These are phyloP conservation scores for Sicyos baderoa DNA, from an alignment of 306 rosid genomes.

Conservation along the genomic window DNA sequence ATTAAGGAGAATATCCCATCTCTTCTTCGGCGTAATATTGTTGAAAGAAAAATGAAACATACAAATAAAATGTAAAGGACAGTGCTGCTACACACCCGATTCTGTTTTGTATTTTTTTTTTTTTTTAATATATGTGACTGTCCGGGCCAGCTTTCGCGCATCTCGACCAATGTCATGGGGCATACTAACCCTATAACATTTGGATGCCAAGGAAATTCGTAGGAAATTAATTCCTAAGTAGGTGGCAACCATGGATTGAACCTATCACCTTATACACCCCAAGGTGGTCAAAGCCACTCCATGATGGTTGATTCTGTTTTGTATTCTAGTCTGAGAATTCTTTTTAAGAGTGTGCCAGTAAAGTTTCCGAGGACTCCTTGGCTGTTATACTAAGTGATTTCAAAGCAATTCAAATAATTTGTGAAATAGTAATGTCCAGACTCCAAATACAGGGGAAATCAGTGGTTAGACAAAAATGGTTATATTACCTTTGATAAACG, in stretches of 20 bases:
- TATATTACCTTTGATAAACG: slow-evolving; percentile 53
- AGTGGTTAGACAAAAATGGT: not conserved
- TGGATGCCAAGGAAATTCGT: too few relatives aligned
- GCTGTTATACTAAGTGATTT: not conserved
- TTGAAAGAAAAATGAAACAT: not conserved
- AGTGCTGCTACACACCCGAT: too few relatives aligned
- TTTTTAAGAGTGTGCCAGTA: not conserved
- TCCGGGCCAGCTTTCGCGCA: too few relatives aligned
- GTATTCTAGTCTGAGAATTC: not conserved
- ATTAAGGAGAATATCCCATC: not conserved
- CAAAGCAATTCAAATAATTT: not conserved
- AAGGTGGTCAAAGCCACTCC: too few relatives aligned
- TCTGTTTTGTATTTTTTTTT: too few relatives aligned
- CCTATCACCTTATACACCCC: too few relatives aligned
- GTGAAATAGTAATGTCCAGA: not conserved
- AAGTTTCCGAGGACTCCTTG: not conserved
- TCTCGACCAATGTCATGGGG: too few relatives aligned
- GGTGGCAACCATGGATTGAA: too few relatives aligned
- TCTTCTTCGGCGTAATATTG: not conserved
- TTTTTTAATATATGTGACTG: too few relatives aligned
- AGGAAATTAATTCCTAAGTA: too few relatives aligned
- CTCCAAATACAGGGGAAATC: not conserved
- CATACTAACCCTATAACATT: too few relatives aligned
- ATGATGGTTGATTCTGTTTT: not conserved
- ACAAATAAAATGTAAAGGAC: too few relatives aligned